A percentile compares a stretch with the other conserved stretches of the same genome.
phyloP scores from a whole-genome alignment of 257 asterid species.

The Eustoma russellianum region DNA sequence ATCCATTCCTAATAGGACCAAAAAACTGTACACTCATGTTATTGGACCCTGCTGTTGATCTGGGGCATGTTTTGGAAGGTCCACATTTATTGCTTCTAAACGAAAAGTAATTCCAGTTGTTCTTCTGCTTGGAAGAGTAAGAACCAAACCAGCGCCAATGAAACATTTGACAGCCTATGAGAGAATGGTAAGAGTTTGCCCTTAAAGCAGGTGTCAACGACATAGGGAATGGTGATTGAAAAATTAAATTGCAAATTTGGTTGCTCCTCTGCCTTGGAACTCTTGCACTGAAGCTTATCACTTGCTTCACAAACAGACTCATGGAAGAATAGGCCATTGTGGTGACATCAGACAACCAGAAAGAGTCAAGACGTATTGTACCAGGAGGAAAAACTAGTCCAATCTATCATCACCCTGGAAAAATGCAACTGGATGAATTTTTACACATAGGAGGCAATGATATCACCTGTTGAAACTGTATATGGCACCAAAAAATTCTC shows the following conservation, averaged over 20 bases:
- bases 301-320: slow-evolving; percentile 31
- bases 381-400: background rate
- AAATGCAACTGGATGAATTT: background rate
- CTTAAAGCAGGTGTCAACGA: slow-evolving; percentile 13
- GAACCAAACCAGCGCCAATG: slow-evolving; percentile 21
- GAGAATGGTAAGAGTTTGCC: slow-evolving; percentile 20
- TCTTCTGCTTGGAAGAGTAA: slow-evolving; percentile 17
- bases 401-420: slow-evolving; percentile 8
- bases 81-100: slow-evolving; percentile 29
- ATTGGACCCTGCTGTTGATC: slow-evolving; percentile 27
- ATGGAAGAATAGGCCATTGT: slow-evolving; percentile 35
- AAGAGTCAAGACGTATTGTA: slow-evolving; percentile 9
- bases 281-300: slow-evolving; percentile 27
- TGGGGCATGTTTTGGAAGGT: slow-evolving; percentile 18
- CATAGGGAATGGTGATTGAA: no score
- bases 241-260: slow-evolving; percentile 14
- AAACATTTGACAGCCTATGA: slow-evolving; percentile 27
- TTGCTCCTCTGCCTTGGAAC: slow-evolving; percentile 30
- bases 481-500: no score
- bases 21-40: slow-evolving; percentile 32
- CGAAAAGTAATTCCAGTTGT: slow-evolving; percentile 26
- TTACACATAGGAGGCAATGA: no score
- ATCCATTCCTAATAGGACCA: slow-evolving; percentile 30
- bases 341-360: slow-evolving; percentile 24
- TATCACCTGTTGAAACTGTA: no score